These are phyloP conservation scores for Sphaceloma murrayae DNA, from an alignment of 2,329 filamentous ascomycete species.

Conservation along the genomic window DNA sequence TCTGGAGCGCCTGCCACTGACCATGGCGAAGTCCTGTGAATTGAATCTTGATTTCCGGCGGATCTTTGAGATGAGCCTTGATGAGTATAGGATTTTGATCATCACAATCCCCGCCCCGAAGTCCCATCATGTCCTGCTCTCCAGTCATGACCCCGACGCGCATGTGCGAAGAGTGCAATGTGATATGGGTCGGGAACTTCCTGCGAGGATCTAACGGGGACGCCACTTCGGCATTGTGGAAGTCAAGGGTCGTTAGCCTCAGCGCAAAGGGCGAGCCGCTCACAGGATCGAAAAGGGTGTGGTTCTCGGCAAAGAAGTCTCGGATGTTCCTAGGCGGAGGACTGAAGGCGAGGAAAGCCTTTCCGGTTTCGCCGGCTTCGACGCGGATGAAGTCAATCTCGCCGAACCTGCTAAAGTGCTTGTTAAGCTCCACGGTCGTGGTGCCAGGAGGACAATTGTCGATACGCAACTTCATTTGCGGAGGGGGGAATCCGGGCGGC, in stretches of 20 bases:
- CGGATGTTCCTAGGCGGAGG: constrained; percentile 11
- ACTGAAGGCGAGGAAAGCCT: constrained; percentile 9
- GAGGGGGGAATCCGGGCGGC: not conserved
- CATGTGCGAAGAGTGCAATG: constrained; percentile 30
- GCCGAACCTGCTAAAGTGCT: constrained; percentile 21
- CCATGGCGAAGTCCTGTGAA: constrained; percentile 15
- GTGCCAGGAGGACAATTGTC: constrained; percentile 5
- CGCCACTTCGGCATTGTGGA: not conserved
- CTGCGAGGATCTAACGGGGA: constrained; percentile 6
- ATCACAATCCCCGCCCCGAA: constrained; percentile 38
- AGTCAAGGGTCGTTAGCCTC: not conserved
- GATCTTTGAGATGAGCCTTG: constrained; percentile 14
- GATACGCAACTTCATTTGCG: not conserved
- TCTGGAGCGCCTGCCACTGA: not conserved
- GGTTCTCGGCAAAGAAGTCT: not conserved
- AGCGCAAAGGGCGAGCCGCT: not conserved
- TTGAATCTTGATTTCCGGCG: constrained; percentile 16
- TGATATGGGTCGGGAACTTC: constrained; percentile 20
- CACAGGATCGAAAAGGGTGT: not conserved
- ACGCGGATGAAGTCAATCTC: constrained; percentile 28
- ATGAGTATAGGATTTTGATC: constrained; percentile 5
- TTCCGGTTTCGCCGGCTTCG: not conserved
- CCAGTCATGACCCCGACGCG: constrained; percentile 54
- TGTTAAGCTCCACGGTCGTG: constrained; percentile 23
- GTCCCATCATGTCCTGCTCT: constrained; percentile 48